A percentile compares a stretch with the other conserved stretches of the same genome.
These are phyloP conservation scores for Penicillium hordei DNA, from an alignment of 2,329 filamentous ascomycete genomes.

Conservation along the genomic window DNA sequence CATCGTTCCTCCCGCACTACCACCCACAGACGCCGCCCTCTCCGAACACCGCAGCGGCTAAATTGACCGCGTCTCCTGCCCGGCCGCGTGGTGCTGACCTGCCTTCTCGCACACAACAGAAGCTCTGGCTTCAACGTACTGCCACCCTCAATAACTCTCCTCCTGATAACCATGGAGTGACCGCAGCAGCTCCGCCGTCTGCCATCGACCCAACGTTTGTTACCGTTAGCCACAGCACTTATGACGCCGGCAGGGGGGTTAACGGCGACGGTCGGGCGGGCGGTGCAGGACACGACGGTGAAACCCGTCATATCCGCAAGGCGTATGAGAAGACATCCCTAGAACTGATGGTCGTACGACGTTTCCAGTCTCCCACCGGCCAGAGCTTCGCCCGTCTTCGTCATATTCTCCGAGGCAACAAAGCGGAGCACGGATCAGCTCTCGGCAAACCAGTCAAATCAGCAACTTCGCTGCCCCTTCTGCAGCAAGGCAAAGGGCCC, in stretches of 20 bases:
- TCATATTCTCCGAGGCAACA: conserved; percentile 25
- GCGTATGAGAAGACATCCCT: conserved; percentile 46
- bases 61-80: conserved; percentile 36
- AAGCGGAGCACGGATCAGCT: conserved; percentile 22
- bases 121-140: conserved; percentile 50
- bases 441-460: conserved; percentile 37
- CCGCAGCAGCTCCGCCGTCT: conserved; percentile 35
- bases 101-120: conserved; percentile 50
- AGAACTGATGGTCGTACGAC: conserved; percentile 47
- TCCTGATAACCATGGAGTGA: conserved; percentile 39
- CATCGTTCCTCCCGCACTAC: conserved; percentile 50
- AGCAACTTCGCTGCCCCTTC: conserved; percentile 34
- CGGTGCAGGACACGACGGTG: conserved; percentile 32
- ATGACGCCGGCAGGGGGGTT: conserved; percentile 31
- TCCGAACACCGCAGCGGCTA: conserved; percentile 31
- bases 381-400: conserved; percentile 45
- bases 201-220: conserved; percentile 38
- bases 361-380: conserved; percentile 46
- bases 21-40: conserved; percentile 48
- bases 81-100: conserved; percentile 40
- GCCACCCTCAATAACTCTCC: conserved; percentile 47
- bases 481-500: conserved; percentile 28
- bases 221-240: conserved; percentile 29
- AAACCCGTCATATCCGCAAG: conserved; percentile 43
- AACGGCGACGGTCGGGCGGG: conserved; percentile 33